Evolutionary conservation across 2,329 filamentous ascomycete species (phyloP).

Genomic region (Pseudogymnoascus sp.): DNA sequence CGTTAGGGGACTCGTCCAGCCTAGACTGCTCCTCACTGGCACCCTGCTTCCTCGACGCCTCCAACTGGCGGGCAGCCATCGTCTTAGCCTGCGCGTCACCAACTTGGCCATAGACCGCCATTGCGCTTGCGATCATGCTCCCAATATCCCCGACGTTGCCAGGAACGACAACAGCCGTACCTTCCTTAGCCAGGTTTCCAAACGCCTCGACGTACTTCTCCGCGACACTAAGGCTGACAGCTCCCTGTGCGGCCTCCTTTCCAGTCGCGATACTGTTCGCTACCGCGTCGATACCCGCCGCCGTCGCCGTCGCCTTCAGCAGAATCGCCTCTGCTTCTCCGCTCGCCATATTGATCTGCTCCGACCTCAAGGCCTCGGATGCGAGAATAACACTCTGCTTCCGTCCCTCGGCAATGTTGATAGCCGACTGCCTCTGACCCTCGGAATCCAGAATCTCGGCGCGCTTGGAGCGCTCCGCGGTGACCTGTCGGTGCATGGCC

Average conservation of each 20-base stretch:
- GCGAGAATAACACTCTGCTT: slow-evolving; percentile 97
- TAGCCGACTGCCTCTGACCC: slow-evolving; percentile 91
- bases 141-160: slow-evolving; percentile 95
- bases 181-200: slow-evolving; percentile 83
- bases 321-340: slow-evolving; percentile 93
- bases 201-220: slow-evolving; percentile 99
- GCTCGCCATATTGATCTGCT: slow-evolving; percentile 85
- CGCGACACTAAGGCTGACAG: slow-evolving; percentile 79
- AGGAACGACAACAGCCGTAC: slow-evolving; percentile 89
- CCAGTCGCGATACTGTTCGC: slow-evolving; percentile 67
- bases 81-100: slow-evolving; percentile 67
- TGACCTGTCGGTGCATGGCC: slow-evolving; percentile 97
- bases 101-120: slow-evolving; percentile 93
- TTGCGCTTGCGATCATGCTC: slow-evolving; percentile 91
- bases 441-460: slow-evolving; percentile 97
- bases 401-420: slow-evolving; percentile 96
- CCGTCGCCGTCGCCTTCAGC: slow-evolving; percentile 78
- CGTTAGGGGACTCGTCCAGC: slow-evolving; percentile 26
- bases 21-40: slow-evolving; percentile 15
- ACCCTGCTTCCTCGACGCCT: slow-evolving; percentile 31
- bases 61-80: slow-evolving; percentile 46
- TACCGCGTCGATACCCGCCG: slow-evolving; percentile 79
- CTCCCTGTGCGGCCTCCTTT: slow-evolving; percentile 66
- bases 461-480: slow-evolving; percentile 91
- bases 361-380: slow-evolving; percentile 79